phyloP scores from a whole-genome alignment of 768 basidiomycete genomes.

The Tulasnella sp. region DNA sequence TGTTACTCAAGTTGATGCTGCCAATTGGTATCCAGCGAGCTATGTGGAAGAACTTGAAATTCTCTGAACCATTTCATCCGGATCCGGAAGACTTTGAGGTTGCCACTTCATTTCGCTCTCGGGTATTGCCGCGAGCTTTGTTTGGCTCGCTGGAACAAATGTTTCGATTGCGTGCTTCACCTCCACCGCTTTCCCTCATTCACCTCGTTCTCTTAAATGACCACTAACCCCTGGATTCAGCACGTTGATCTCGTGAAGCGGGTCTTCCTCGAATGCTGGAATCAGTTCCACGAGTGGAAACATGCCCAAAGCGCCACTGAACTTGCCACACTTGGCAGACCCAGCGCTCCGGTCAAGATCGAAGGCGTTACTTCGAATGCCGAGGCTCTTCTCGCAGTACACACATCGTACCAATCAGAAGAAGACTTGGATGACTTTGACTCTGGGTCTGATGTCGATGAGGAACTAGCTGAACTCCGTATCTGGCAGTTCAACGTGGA shows the following conservation, averaged over 20 bases:
- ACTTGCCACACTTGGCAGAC: not conserved
- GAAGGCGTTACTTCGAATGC: conserved; percentile 17
- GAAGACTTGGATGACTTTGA: not conserved
- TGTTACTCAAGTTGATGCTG: too few species aligned
- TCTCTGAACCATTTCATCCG: too few species aligned
- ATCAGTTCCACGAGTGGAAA: conserved; percentile 21
- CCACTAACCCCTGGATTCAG: too few species aligned
- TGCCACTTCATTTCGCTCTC: too few species aligned
- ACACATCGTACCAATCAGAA: not conserved
- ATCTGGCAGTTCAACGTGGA: not conserved
- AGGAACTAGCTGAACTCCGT: not conserved
- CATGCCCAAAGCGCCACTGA: not conserved
- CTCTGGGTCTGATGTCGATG: not conserved
- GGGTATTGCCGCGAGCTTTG: too few species aligned
- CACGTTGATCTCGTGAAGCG: not conserved
- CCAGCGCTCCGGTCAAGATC: conserved; percentile 20
- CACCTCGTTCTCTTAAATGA: too few species aligned
- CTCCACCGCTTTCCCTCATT: too few species aligned
- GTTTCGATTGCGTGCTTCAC: too few species aligned
- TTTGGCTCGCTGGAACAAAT: too few species aligned
- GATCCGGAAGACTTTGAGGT: too few species aligned
- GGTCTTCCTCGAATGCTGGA: conserved; percentile 22
- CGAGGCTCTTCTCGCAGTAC: conserved; percentile 17
- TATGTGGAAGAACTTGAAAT: too few species aligned
- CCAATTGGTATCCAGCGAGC: too few species aligned